phyloP scores from a whole-genome alignment of 108 stramenopile genomes.

The Discostella pseudostelligera region DNA sequence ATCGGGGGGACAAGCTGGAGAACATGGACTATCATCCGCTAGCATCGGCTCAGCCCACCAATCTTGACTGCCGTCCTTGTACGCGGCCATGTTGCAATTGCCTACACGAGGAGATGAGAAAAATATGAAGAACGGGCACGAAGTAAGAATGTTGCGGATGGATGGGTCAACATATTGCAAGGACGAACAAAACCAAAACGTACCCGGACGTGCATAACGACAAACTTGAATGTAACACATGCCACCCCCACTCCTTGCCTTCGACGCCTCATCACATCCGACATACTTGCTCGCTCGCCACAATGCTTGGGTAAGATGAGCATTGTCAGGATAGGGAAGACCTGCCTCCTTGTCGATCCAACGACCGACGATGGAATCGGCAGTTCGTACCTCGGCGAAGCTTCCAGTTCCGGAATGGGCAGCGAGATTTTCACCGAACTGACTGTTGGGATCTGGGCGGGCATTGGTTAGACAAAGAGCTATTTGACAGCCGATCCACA shows the following conservation, averaged over 20 bases:
- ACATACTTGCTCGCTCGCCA: constrained; percentile 32
- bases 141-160: not conserved
- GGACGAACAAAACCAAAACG: too few relatives aligned
- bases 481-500: too few relatives aligned
- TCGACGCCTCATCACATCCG: constrained; percentile 15
- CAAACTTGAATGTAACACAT: constrained; percentile 32
- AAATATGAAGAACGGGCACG: not conserved
- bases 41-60: constrained; percentile 17
- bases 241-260: not conserved
- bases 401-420: constrained; percentile 4
- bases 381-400: not conserved
- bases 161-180: too few relatives aligned
- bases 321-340: constrained; percentile 14
- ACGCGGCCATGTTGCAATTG: constrained; percentile 28
- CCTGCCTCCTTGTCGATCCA: constrained; percentile 9
- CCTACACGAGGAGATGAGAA: not conserved
- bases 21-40: constrained; percentile 10
- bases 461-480: not conserved
- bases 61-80: not conserved
- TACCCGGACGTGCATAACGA: constrained; percentile 12
- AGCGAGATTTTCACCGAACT: constrained; percentile 27
- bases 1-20: constrained; percentile 17
- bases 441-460: constrained; percentile 16
- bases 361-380: constrained; percentile 8
- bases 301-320: constrained; percentile 17